Conservation (phyloP, 2,329 filamentous ascomycete species). For the Ophiostoma piceae region DNA sequence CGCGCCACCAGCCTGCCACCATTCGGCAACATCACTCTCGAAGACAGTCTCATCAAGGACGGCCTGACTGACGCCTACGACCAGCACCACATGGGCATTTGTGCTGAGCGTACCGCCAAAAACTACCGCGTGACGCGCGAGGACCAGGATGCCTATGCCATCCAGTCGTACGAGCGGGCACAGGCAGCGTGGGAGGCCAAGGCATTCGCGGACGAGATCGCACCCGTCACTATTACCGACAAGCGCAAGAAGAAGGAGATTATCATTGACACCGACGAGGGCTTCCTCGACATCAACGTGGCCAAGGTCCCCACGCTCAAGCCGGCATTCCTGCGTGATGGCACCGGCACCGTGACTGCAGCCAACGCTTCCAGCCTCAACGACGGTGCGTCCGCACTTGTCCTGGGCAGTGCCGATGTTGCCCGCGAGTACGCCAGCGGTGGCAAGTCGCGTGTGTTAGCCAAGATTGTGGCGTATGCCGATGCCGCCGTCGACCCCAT, state of each 20-base stretch:
- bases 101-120: conserved; percentile 90
- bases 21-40: conserved; percentile 81
- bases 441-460: conserved; percentile 66
- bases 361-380: conserved; percentile 93
- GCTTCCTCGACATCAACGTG: conserved; percentile 77
- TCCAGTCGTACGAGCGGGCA: conserved; percentile 80
- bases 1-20: conserved; percentile 75
- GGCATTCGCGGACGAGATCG: conserved; percentile 84
- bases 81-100: conserved; percentile 96
- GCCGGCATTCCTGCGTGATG: conserved; percentile 82
- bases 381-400: conserved; percentile 85
- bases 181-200: conserved; percentile 82
- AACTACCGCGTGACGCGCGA: conserved; percentile 74
- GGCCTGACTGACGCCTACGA: conserved; percentile 96
- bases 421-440: conserved; percentile 72
- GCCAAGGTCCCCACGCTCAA: conserved; percentile 84
- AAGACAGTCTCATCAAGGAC: conserved; percentile 91
- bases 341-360: conserved; percentile 84
- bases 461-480: conserved; percentile 75
- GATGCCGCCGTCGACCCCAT: conserved; percentile 88
- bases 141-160: conserved; percentile 86
- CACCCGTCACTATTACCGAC: conserved; percentile 75
- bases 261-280: conserved; percentile 77
- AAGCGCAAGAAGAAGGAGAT: conserved; percentile 64
- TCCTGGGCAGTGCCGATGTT: conserved; percentile 74